Evolutionary conservation across 306 rosid species (phyloP), one percentile per base, ranked within the genome.

Genomic region (Pterocarpus macrocarpus): DNA sequence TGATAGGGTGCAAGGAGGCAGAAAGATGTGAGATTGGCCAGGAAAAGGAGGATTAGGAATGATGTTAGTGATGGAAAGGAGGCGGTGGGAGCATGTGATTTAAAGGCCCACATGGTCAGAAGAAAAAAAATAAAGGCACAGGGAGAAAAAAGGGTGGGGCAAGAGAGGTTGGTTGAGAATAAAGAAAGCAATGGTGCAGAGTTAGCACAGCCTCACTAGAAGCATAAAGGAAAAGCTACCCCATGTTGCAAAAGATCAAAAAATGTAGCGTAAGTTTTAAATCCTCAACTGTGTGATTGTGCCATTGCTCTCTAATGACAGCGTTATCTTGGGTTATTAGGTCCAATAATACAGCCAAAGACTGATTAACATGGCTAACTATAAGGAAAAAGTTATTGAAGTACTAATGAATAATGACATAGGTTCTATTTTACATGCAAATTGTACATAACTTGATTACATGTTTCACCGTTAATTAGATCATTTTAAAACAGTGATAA

Each of bases 1-100:
- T 64, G 81, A 79, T 75, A 64, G 41, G 79, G 71, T 2, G 32
- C 65, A 80, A 80, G 83, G 83, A 43, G 81, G 70, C 74, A 83
- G 36, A 80, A 80, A 86, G 80, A 76, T 66, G 82, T 16, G 85
- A 66, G 84, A 70, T 79, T 86, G 66, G 72, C 80, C 57, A 47
- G 56, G 45, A 43, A 82, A 77, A 67, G 34, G 28, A 66, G 81
- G 81, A 76, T 80, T 77, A 81, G 73, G 85, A 87, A 84, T 87
- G 80, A 81, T 87, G 86, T 84, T 73, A 81, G 84, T 47, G 84
- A 73, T 63, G 80, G 65, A 86, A 86, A 86, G 82, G 84, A 44
- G 82, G 61, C n/a, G 58, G 80, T 73, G 80, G 76, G 79, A 61
- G 86, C 88, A 81, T 84, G 90, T 81, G 90, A 87, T 44, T 74